Percentiles rank a stretch among this genome's conserved stretches.
Conservation (phyloP, 768 basidiomycete genomes). For the Lentinula raphanica region DNA sequence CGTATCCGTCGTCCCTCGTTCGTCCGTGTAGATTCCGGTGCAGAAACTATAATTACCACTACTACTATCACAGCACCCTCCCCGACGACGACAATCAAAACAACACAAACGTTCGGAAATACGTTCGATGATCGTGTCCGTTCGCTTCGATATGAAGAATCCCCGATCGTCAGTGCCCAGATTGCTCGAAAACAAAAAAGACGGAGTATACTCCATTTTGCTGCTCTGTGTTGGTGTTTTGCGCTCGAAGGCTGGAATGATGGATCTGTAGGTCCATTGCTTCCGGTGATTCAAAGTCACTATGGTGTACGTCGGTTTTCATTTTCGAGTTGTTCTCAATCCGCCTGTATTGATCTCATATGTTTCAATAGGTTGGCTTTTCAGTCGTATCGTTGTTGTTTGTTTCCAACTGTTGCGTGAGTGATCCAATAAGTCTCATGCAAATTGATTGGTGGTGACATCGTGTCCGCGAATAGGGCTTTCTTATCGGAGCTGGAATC, state of each 20-base stretch:
- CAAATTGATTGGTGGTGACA: too few relatives aligned
- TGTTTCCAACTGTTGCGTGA: not conserved
- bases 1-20: not conserved
- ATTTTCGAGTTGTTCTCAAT: not conserved
- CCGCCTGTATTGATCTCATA: not conserved
- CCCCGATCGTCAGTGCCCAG: not conserved
- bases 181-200: not conserved
- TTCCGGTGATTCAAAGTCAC: slow-evolving; percentile 38
- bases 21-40: not conserved
- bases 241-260: slow-evolving; percentile 80
- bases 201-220: slow-evolving; percentile 39
- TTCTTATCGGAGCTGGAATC: slow-evolving; percentile 36
- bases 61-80: too few relatives aligned
- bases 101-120: not conserved
- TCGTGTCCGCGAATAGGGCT: too few relatives aligned
- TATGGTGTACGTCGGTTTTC: not conserved
- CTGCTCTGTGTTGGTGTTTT: slow-evolving; percentile 47
- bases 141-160: not conserved
- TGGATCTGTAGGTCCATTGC: slow-evolving; percentile 64
- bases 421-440: not conserved
- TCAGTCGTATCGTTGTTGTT: slow-evolving; percentile 1
- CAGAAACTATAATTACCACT: not conserved
- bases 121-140: not conserved
- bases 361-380: slow-evolving; percentile 1
- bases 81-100: too few relatives aligned